A percentile compares a stretch with the other conserved stretches of the same genome.
Conservation (phyloP, 2,329 filamentous ascomycete species). For the Magnaporthiopsis rhizophila region DNA sequence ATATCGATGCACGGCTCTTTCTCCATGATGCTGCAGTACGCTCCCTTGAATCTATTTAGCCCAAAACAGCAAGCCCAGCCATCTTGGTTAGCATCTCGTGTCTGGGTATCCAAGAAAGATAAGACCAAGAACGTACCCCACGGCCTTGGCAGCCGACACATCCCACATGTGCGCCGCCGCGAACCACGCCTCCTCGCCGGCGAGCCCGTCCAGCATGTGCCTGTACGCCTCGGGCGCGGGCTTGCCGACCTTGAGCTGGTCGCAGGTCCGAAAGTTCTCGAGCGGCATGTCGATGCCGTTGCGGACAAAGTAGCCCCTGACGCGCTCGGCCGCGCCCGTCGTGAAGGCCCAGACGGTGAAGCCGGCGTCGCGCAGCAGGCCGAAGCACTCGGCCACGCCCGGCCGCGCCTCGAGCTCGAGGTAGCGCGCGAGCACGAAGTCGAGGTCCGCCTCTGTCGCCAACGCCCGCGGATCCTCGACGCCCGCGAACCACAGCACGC, state of each 20-base stretch:
- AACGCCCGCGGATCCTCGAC: conserved; percentile 28
- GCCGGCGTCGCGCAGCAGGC: conserved; percentile 30
- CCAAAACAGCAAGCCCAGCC: no score
- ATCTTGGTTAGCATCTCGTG: not conserved
- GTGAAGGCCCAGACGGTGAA: conserved; percentile 46
- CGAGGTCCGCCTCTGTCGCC: conserved; percentile 31
- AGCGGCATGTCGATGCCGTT: conserved; percentile 37
- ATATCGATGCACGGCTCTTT: conserved; percentile 39
- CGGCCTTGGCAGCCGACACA: conserved; percentile 38
- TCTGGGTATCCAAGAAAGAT: not conserved
- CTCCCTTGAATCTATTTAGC: conserved; percentile 31
- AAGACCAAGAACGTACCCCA: conserved; percentile 22
- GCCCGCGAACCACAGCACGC: conserved; percentile 31
- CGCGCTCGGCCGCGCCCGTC: conserved; percentile 36
- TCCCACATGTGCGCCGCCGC: conserved; percentile 51
- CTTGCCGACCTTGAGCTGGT: conserved; percentile 36
- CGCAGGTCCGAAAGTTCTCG: conserved; percentile 41
- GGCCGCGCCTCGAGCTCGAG: conserved; percentile 22
- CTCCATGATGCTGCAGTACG: conserved; percentile 43
- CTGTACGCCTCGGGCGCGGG: conserved; percentile 37
- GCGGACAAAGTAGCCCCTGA: conserved; percentile 39
- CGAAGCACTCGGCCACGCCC: conserved; percentile 29
- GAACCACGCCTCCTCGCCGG: conserved; percentile 33
- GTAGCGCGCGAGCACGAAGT: conserved; percentile 27
- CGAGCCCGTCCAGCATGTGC: conserved; percentile 26